Evolutionary conservation across 2,329 filamentous ascomycete genomes (phyloP), one percentile per base, ranked within the genome.

Genomic region (Didymellaceae sp.): DNA sequence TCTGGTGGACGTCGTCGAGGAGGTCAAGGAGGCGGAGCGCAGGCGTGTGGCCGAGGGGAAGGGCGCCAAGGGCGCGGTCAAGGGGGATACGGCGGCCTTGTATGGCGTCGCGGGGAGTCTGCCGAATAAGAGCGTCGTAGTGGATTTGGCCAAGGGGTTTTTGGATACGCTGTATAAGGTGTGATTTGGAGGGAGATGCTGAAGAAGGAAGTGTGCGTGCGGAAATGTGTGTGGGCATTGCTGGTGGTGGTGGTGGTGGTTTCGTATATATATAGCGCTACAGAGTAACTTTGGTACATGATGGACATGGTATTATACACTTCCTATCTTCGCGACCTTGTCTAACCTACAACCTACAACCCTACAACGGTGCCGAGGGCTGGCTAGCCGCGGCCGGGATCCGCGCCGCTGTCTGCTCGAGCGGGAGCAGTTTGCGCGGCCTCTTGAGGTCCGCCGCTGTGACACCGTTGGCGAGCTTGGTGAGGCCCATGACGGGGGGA

Each of bases 61-160:
- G 74, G 80, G 80, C 5, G 77, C 75, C 44, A 80, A 81, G 57
- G 80, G 78, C 5, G 85, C 71, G 3, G 76, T 84, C 18, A 82
- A 85, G 62, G 90, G 90, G 1, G 90, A 96, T 71, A 86, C 90
- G 11, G 90, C 91, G 1, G 92, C 92, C 4, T 77, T 99, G 55
- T 99, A 99, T 74, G 94, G 94, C 45, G 92, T 99, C 49, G 94
- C 94, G 0, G 94, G 94, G 5, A 95, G 90, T 67, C 75, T 99
- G 73, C 94, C 94, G 1, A 95, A 99, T 72, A 97, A 97, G 83
- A 91, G 89, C 61, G 87, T 99, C 25, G 91, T 99, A 24, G 90
- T 90, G 59, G 90, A 96, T 65, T 76, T 99, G 69, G 93, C 92
- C 1, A 90, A 82, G 61, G 93, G 91, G 0, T 99, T 97, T 75